Base-by-base conservation (phyloP, 129 eudicot species). In the Lactuca sativa region DNA sequence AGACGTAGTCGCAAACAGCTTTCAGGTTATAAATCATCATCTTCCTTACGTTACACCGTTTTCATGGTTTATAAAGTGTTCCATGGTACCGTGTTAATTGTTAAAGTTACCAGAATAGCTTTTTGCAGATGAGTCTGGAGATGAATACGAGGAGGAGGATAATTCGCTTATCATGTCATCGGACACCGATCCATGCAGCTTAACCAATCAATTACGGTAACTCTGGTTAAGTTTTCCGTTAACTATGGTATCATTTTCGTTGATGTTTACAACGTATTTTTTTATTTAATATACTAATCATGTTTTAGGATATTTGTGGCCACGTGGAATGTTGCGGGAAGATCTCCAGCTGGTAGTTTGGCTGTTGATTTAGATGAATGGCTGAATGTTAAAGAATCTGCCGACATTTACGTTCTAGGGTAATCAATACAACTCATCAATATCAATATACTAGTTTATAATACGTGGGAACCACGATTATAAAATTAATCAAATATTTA, bases 321-420 rank as follows among this genome's bases (percentile, higher is more conserved):
- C 34, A 88, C 91, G 47, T 92, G 97, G 97, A 92, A 92, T 82
- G 97, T 88, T 49, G 97, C 95, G 0, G 96, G 97, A 76, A 86
- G 84, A 80, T 86, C 96, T 73, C 97, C 96, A 0, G 86, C 77
- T 62, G 89, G 95, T 60, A 88, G 87, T 66, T 82, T 92, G 74
- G 90, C 89, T 32, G 86, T 74, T 17, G 97, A 92, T 83, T 74
- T 92, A 77, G 91, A 86, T 64, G 96, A 92, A 70, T 92, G 97
- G 97, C 74, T 92, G 17, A 86, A 92, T 67, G 85, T 81, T 55
- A 84, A 80, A 72, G 90, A 84, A 21, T 76, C 82, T 9, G 96
- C 90, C 0, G 95, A 92, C 76, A 84, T 92, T 38, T 92, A 92
- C 74, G 97, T 88, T 82, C 91, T 92, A 61, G 97, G 97, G 96